These are phyloP conservation scores for Hydnum rufescens DNA, from an alignment of 768 basidiomycete species.

Conservation along the genomic window DNA sequence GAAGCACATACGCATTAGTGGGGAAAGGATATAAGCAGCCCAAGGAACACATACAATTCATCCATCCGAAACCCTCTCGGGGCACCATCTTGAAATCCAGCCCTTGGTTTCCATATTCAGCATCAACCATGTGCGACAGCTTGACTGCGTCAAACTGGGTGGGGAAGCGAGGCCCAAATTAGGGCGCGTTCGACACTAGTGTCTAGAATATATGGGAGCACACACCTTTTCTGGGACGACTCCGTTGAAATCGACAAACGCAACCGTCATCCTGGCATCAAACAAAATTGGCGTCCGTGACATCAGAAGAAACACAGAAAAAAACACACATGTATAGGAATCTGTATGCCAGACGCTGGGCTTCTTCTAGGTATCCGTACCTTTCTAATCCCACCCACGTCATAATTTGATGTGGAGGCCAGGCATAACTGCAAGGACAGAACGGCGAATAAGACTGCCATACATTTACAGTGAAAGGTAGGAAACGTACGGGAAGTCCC, in stretches of 20 bases:
- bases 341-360: conserved; percentile 81
- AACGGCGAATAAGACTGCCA: conserved; percentile 6
- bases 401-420: conserved; percentile 99
- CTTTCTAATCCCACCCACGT: conserved; percentile 92
- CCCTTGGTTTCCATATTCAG: conserved; percentile 92
- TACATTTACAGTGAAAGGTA: conserved; percentile 6
- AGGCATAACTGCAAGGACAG: conserved; percentile 37
- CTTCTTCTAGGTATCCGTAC: conserved; percentile 87
- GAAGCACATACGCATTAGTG: not conserved
- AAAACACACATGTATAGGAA: conserved; percentile 82
- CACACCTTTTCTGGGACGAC: conserved; percentile 92
- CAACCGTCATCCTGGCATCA: conserved; percentile 62
- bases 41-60: conserved; percentile 45
- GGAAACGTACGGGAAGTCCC: conserved; percentile 78
- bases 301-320: not conserved
- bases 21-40: not conserved
- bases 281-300: not conserved
- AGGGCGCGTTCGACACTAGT: not conserved
- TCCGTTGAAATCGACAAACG: conserved; percentile 92
- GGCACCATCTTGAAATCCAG: conserved; percentile 97
- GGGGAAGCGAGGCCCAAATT: not conserved
- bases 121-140: conserved; percentile 87
- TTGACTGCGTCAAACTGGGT: conserved; percentile 83
- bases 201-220: not conserved
- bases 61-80: conserved; percentile 96